Evolutionary conservation across 495 filamentous ascomycete species (phyloP), one percentile per base, ranked within the genome.

Genomic region (Clavariopsis aquatica): DNA sequence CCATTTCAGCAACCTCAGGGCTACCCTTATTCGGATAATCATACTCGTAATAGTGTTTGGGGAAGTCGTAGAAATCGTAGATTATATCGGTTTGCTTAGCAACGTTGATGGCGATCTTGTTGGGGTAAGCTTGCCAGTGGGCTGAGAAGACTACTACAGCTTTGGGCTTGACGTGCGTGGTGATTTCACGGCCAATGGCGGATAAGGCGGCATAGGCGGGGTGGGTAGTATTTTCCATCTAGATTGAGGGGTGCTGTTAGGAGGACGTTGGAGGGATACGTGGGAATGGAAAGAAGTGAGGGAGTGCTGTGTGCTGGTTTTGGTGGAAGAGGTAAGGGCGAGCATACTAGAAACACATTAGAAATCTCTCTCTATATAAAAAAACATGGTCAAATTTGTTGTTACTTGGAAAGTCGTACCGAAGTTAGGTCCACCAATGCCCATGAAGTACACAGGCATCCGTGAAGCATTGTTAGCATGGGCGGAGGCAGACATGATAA

Each of bases 141-240:
- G 90, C 91, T 12, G 89, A 93, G 74, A 96, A 91, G 13, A 96
- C 90, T 12, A 96, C 88, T 15, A 94, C 81, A 17, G 91, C 92
- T 58, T 85, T 86, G 20, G 90, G 90, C 71, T 89, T 89, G 31
- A 93, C 85, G 69, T 87, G 88, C 27, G 85, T 80, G 0, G 90
- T 93, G 70, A 96, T 95, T 69, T 95, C 91, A 8, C 74, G 79
- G 27, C 92, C 91, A 52, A 94, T 85, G 15, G 76, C 65, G 46
- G 84, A 82, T 7, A 96, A 82, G 57, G 88, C 75, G n/a, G 72
- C 67, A 71, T 92, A 92, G 54, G 84, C 91, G 6, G 89, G 90
- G 74, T 96, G 92, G 0, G 84, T 75, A 0, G 78, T 82, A 8
- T 88, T 78, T 68, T 90, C 91, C 80, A 93, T 91, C n/a, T n/a